A percentile compares a stretch with the other conserved stretches of the same genome.
Evolutionary conservation across 345 rosid genomes (phyloP).

Genomic region (Limnanthes douglasii): DNA sequence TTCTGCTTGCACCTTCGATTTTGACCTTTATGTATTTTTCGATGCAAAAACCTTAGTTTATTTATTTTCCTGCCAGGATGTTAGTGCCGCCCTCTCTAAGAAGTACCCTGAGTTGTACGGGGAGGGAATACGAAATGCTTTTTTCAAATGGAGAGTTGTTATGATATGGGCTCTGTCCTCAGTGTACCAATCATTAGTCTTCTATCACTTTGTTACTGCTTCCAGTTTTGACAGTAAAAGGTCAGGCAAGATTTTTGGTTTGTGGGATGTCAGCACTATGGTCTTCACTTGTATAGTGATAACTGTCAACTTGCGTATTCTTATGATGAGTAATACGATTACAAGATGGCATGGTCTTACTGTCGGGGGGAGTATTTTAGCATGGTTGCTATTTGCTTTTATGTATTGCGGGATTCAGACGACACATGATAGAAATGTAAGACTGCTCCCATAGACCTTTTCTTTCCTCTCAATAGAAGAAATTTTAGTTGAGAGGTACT

Average conservation of each 20-base stretch:
- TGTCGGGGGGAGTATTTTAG: conserved; percentile 82
- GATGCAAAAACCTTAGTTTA: no score
- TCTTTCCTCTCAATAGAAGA: background rate
- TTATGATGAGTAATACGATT: conserved; percentile 85
- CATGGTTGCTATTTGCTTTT: conserved; percentile 68
- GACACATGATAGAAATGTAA: conserved; percentile 23
- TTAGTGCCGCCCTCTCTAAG: conserved; percentile 86
- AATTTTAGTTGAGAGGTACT: conserved; percentile 1
- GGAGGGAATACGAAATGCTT: conserved; percentile 74
- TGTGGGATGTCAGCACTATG: conserved; percentile 97
- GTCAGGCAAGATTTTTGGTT: conserved; percentile 74
- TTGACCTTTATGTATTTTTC: background rate
- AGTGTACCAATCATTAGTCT: conserved; percentile 73
- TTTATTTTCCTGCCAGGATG: conserved; percentile 48
- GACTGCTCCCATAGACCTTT: background rate
- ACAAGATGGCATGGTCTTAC: conserved; percentile 79
- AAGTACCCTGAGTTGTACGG: conserved; percentile 82
- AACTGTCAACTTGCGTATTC: conserved; percentile 88
- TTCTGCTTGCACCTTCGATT: background rate
- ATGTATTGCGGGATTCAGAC: conserved; percentile 49
- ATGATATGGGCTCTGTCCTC: conserved; percentile 79
- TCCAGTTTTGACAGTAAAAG: conserved; percentile 43
- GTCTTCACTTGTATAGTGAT: conserved; percentile 84
- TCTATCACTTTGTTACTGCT: conserved; percentile 44
- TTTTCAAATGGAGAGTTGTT: conserved; percentile 85